Percentiles rank a stretch among this genome's conserved stretches.
Evolutionary conservation across 371 early-diverging fungal genomes (phyloP).

Genomic region (Nematocida homosporus): DNA sequence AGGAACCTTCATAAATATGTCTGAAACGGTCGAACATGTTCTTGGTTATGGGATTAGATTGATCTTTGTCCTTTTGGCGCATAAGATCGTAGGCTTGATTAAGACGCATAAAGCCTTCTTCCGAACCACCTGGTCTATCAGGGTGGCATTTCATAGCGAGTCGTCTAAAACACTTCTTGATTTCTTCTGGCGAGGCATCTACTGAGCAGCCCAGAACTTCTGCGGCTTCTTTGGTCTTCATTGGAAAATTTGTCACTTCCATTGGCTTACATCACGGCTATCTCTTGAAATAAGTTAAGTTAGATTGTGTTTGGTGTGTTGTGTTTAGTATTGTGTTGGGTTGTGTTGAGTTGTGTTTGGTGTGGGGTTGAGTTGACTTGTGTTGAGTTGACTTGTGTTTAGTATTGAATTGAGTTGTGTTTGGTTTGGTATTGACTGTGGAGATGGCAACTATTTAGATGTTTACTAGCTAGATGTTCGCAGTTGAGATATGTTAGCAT

Average conservation of each 20-base stretch:
- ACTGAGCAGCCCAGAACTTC: conserved; percentile 78
- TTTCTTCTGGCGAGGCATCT: conserved; percentile 75
- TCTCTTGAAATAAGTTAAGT: too few species aligned
- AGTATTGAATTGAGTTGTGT: too few species aligned
- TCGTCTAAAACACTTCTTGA: conserved; percentile 81
- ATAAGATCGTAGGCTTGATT: conserved; percentile 57
- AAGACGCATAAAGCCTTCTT: conserved; percentile 67
- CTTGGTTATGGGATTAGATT: conserved; percentile 13
- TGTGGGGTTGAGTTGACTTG: too few species aligned
- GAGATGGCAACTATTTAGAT: too few species aligned
- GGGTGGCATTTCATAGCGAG: conserved; percentile 79
- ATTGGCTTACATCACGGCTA: too few species aligned
- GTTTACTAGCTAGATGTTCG: too few species aligned
- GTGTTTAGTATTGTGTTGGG: too few species aligned
- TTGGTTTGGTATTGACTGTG: too few species aligned
- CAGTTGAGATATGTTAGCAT: too few species aligned
- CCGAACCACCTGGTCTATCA: conserved; percentile 77
- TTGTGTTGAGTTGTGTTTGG: too few species aligned
- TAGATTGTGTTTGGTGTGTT: too few species aligned
- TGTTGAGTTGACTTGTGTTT: too few species aligned
- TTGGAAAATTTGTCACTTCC: conserved; percentile 33
- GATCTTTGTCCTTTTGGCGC: conserved; percentile 9
- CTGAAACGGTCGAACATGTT: conserved; percentile 51
- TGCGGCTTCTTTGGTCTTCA: conserved; percentile 68
- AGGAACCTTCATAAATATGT: conserved; percentile 51